Evolutionary conservation across 75 land plant species (phyloP), one percentile per base, ranked within the genome.

Genomic region (Chamaecyparis obtusa): DNA sequence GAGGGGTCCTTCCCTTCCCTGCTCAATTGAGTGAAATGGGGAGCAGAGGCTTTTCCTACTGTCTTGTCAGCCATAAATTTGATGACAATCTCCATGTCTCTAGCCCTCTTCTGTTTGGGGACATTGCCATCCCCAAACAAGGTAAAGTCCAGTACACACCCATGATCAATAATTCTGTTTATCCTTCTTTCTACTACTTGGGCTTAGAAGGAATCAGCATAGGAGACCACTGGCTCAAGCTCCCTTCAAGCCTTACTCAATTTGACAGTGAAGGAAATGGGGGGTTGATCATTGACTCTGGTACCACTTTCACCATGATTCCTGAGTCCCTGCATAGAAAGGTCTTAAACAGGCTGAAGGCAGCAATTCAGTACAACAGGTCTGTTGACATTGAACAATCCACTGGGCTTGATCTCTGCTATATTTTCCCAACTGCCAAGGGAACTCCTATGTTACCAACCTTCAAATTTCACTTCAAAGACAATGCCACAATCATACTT

Each of bases 261-360:
- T 90, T 96, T 16, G 94, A 96, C 81, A 9, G 71, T 43, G 37
- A 78, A 19, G 98, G 98, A 3, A 87, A 87, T 85, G 98, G 97
- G 46, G 98, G 98, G 57, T 48, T 92, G 86, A 93, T 96, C 81
- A 89, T 97, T 13, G 99, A 97, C 86, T 93, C 97, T 7, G 98
- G 98, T 19, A 94, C 98, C 1, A 96, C 98, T 1, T 89, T 90
- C 89, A 94, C 99, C 48, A 94, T 90, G 93, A 84, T 96, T 35
- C 96, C 93, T 33, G 33, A 36, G 30, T 71, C 86, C 46, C 85
- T 92, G 60, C 91, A 89, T 87, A 46, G 78, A 24, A 33, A 57
- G 49, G 83, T 95, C 24, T 74, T 84, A 35, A 69, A 51, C 16
- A 92, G 90, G 89, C 89, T 94, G 67, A 85, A 85, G 14, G 71